Base-by-base conservation (phyloP, 176 grass and related monocot genomes). In the Oryza brachyantha region DNA sequence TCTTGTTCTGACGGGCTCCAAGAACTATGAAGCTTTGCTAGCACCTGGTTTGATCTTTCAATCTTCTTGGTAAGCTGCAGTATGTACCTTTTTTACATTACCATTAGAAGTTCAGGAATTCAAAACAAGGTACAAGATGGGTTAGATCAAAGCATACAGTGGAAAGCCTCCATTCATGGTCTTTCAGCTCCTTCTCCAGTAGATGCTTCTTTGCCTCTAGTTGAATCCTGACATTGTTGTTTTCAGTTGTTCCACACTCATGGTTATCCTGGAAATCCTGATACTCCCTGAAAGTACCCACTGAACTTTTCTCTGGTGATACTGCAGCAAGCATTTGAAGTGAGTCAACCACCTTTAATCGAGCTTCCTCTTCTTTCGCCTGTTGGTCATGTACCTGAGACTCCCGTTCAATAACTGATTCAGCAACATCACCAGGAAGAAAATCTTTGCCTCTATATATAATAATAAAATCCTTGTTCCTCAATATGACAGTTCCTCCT, bases 391-490 rank as follows among this genome's bases (percentile, higher is more conserved):
- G 37, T 50, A 98, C 74, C 76, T 79, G 48, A 34, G 82, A 77
- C 64, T 98, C 92, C 79, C 81, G 83, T 66, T 85, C 46, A 83
- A 84, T 81, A 79, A 95, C 76, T 70, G 57, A 73, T 72, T 76
- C 65, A 55, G 81, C 81, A 73, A 98, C 85, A 58, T 80, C 79
- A 85, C 74, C 59, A 17, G 96, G 86, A 66, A 98, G 86, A 82
- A 98, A 95, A 89, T 95, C 96, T 64, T 98, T 98, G 34, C 96
- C 92, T 93, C 96, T 90, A 80, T 95, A 98, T 61, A 98, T 75
- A 84, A 98, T 93, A 79, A 95, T 87, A 36, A 93, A 93, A 88
- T 81, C 80, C 19, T 91, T 98, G 79, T 98, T 95, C 85, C 96
- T 94, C 84, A 95, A 87, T 87, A 98, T 94, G 58, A 95, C 75